These are phyloP conservation scores for Colletotrichum liriopes DNA, from an alignment of 2,329 filamentous ascomycete species.

Conservation along the genomic window DNA sequence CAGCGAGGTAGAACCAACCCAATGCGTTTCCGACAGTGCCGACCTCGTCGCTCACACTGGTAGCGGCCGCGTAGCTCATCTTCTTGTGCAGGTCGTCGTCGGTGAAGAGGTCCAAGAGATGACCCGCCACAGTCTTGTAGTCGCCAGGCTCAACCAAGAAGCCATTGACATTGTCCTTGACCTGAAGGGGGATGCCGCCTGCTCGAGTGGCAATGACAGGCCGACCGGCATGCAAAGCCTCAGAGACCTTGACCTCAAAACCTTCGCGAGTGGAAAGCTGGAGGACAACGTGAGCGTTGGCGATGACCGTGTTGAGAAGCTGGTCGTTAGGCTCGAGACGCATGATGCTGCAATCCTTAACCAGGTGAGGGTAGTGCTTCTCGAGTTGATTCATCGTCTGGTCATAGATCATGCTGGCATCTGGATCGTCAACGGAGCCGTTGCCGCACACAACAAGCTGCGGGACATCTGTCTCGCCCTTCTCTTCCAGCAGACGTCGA, in stretches of 20 bases:
- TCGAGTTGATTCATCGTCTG: slow-evolving; percentile 79
- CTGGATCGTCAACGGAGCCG: slow-evolving; percentile 85
- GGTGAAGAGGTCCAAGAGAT: slow-evolving; percentile 77
- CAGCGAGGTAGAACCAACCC: slow-evolving; percentile 83
- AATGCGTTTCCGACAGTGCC: slow-evolving; percentile 85
- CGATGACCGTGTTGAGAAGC: slow-evolving; percentile 82
- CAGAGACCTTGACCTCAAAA: slow-evolving; percentile 90
- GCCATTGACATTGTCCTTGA: slow-evolving; percentile 80
- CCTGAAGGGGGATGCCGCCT: slow-evolving; percentile 86
- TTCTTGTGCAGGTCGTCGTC: slow-evolving; percentile 75
- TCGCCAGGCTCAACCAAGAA: slow-evolving; percentile 83
- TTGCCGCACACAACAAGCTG: slow-evolving; percentile 86
- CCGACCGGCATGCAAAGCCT: slow-evolving; percentile 84
- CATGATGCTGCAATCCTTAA: slow-evolving; percentile 80
- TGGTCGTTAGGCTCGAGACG: slow-evolving; percentile 85
- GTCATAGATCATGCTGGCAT: slow-evolving; percentile 81
- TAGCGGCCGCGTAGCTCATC: slow-evolving; percentile 76
- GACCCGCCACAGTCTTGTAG: slow-evolving; percentile 76
- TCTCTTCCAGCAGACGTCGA: slow-evolving; percentile 71
- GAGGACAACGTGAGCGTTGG: slow-evolving; percentile 80
- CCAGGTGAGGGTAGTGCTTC: slow-evolving; percentile 72
- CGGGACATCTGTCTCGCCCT: slow-evolving; percentile 68
- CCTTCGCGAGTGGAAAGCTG: slow-evolving; percentile 87
- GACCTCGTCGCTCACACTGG: slow-evolving; percentile 84
- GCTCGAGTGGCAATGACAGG: slow-evolving; percentile 83